Percentiles rank a stretch among this genome's conserved stretches.
These are phyloP conservation scores for Yamadazyma conglobata DNA, from an alignment of 1,139 yeast species.

Conservation along the genomic window DNA sequence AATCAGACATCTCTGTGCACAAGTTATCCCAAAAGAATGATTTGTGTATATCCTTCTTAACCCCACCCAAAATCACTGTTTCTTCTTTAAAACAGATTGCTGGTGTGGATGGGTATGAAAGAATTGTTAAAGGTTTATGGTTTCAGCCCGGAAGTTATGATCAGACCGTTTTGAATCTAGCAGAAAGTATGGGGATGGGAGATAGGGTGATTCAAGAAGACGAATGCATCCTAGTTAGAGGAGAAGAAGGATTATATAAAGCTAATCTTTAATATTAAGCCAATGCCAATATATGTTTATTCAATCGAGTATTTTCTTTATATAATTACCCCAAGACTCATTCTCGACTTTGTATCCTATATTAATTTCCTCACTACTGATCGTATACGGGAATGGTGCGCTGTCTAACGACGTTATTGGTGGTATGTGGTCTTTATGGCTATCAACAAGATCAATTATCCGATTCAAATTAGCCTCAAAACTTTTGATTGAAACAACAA, in stretches of 20 bases:
- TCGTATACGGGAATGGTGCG: slow-evolving; percentile 63
- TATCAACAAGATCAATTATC: slow-evolving; percentile 51
- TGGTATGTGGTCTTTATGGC: slow-evolving; percentile 65
- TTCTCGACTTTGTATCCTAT: slow-evolving; percentile 12
- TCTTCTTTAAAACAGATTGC: slow-evolving; percentile 43
- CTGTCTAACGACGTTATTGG: slow-evolving; percentile 66
- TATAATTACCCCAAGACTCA: slow-evolving; percentile 47
- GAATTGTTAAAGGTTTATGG: slow-evolving; percentile 61
- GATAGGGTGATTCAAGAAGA: slow-evolving; percentile 55
- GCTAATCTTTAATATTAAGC: slow-evolving; percentile 20
- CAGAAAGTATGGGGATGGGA: slow-evolving; percentile 34
- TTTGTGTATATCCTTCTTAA: slow-evolving; percentile 59
- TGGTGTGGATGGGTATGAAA: slow-evolving; percentile 25
- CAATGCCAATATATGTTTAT: background rate
- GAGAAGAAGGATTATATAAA: slow-evolving; percentile 50
- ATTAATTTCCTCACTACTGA: slow-evolving; percentile 21
- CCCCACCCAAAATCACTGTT: slow-evolving; percentile 64
- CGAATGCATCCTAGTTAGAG: slow-evolving; percentile 68
- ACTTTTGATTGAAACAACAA: slow-evolving; percentile 28
- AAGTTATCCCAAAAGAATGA: slow-evolving; percentile 35
- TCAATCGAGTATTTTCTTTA: slow-evolving; percentile 43
- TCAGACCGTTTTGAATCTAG: slow-evolving; percentile 44
- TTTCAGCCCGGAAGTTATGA: slow-evolving; percentile 81
- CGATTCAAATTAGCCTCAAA: slow-evolving; percentile 43
- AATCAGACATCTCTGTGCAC: slow-evolving; percentile 25